Evolutionary conservation across 2,329 filamentous ascomycete species (phyloP).

Genomic region (Raffaelea arxii): DNA sequence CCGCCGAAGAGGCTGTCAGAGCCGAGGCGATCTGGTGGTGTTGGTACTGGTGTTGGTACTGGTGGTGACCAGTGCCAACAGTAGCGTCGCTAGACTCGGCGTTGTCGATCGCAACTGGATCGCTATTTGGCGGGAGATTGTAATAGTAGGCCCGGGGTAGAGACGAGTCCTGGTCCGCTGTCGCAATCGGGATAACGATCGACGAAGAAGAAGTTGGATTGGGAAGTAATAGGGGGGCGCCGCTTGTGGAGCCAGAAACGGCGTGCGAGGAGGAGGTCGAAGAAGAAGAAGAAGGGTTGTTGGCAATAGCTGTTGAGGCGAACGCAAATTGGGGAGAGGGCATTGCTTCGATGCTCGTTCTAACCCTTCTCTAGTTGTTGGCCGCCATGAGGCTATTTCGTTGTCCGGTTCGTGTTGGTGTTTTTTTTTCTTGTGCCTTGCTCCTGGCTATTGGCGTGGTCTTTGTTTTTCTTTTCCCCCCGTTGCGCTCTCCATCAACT

Average conservation of each 20-base stretch:
- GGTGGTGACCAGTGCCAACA: constrained; percentile 1
- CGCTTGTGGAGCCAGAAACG: constrained; percentile 6
- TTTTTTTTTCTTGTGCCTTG: too few species aligned
- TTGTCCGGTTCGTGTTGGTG: too few species aligned
- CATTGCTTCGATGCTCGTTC: constrained; percentile 11
- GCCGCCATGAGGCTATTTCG: too few species aligned
- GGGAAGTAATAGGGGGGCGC: neutral
- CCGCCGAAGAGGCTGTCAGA: neutral
- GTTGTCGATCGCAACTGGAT: neutral
- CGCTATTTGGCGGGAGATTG: constrained; percentile 4
- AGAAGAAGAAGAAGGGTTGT: neutral
- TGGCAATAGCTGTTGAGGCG: constrained; percentile 8
- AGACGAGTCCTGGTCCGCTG: constrained; percentile 5
- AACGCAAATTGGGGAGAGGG: constrained; percentile 9
- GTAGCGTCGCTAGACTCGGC: neutral
- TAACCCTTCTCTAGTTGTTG: too few species aligned
- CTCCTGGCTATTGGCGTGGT: too few species aligned
- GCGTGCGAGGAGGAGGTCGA: constrained; percentile 3
- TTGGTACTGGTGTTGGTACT: neutral
- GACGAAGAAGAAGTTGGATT: constrained; percentile 9
- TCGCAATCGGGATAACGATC: constrained; percentile 11
- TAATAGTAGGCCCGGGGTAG: constrained; percentile 5
- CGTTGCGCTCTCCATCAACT: too few species aligned
- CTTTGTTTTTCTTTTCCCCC: too few species aligned
- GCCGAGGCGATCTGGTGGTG: neutral